Evolutionary conservation across 805 yeast species (phyloP).

Genomic region (Cyberlindnera misumaiensis): DNA sequence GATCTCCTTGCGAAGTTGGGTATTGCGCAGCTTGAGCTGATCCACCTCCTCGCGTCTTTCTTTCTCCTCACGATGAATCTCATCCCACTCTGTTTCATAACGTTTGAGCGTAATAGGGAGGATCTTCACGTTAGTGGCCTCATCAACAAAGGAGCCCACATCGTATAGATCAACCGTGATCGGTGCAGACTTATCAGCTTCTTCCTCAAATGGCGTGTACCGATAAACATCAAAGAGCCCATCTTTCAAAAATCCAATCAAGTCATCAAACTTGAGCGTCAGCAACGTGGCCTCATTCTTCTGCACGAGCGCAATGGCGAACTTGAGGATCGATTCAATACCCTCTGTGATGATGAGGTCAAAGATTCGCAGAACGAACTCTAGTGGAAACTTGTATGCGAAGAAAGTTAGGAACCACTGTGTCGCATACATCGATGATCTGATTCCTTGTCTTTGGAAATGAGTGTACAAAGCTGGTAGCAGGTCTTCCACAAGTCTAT

Average conservation of each 20-base stretch:
- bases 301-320: conserved; percentile 74
- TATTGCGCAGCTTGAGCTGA: conserved; percentile 60
- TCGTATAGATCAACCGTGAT: conserved; percentile 37
- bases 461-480: conserved; percentile 71
- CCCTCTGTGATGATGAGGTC: conserved; percentile 92
- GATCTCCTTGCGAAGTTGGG: conserved; percentile 65
- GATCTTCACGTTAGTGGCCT: conserved; percentile 68
- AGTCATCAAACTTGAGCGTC: conserved; percentile 63
- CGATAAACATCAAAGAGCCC: conserved; percentile 68
- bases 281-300: conserved; percentile 57
- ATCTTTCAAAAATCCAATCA: conserved; percentile 73
- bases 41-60: conserved; percentile 60
- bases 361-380: conserved; percentile 77
- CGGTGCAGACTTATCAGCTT: conserved; percentile 17
- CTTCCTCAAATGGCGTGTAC: conserved; percentile 14
- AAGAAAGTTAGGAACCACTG: conserved; percentile 97
- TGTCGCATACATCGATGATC: conserved; percentile 92
- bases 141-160: conserved; percentile 68
- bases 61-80: conserved; percentile 68
- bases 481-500: conserved; percentile 71
- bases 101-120: conserved; percentile 66
- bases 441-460: conserved; percentile 76
- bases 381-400: conserved; percentile 90
- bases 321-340: conserved; percentile 73
- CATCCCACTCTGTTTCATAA: conserved; percentile 68